Percentiles rank a stretch among this genome's conserved stretches.
phyloP scores from a whole-genome alignment of 2,329 filamentous ascomycete genomes.

The Ceratocystis colombiana region DNA sequence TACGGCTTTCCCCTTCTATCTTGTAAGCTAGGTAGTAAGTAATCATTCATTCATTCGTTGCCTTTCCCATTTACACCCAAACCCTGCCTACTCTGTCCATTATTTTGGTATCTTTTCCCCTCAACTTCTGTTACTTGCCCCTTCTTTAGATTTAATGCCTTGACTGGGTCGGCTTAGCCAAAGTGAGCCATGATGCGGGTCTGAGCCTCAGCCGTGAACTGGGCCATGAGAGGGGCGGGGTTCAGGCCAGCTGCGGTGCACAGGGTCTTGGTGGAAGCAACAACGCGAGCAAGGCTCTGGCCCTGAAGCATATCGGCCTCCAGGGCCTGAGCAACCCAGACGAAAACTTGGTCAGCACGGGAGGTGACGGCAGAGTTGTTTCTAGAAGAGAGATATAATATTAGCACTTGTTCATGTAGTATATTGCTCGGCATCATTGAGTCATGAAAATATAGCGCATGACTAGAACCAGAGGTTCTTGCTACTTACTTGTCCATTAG shows the following conservation, averaged over 20 bases:
- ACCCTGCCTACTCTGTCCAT: slow-evolving; percentile 15
- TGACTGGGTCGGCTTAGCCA: slow-evolving; percentile 38
- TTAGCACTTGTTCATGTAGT: neutral
- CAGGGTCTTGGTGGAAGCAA: slow-evolving; percentile 66
- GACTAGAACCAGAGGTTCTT: slow-evolving; percentile 29
- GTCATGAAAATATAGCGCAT: neutral
- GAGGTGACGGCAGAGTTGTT: slow-evolving; percentile 72
- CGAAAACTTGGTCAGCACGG: slow-evolving; percentile 73
- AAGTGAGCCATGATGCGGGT: slow-evolving; percentile 71
- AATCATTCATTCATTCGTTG: slow-evolving; percentile 25
- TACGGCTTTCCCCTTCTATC: slow-evolving; percentile 20
- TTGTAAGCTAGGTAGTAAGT: slow-evolving; percentile 19
- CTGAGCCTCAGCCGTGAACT: slow-evolving; percentile 71
- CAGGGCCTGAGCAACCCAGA: slow-evolving; percentile 74
- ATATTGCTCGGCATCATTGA: neutral
- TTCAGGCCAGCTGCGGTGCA: slow-evolving; percentile 65
- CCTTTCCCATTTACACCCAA: slow-evolving; percentile 18
- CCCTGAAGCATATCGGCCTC: slow-evolving; percentile 85
- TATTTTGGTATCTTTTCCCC: slow-evolving; percentile 21
- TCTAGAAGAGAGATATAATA: slow-evolving; percentile 39
- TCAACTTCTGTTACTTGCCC: slow-evolving; percentile 13
- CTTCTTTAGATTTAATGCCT: slow-evolving; percentile 1
- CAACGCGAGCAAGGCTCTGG: slow-evolving; percentile 66
- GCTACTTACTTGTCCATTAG: slow-evolving; percentile 79
- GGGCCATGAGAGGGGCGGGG: slow-evolving; percentile 61